These are phyloP conservation scores for Pestalotiopsis sp. DNA, from an alignment of 2,329 filamentous ascomycete genomes.

Conservation along the genomic window DNA sequence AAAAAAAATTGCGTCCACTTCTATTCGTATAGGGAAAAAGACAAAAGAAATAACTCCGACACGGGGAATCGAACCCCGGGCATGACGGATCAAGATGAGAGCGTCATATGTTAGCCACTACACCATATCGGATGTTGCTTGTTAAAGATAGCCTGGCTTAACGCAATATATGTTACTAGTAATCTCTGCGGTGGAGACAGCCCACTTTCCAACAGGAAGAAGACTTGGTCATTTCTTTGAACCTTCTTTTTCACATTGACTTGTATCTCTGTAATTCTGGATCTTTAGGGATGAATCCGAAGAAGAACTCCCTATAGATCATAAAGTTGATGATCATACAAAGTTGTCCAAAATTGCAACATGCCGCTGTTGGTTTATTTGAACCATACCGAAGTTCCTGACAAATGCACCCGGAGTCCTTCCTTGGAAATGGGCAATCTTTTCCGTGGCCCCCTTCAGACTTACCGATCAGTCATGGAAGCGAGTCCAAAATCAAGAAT, in stretches of 20 bases:
- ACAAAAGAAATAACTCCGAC: slow-evolving; percentile 17
- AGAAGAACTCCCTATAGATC: too few relatives aligned
- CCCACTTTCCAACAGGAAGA: too few relatives aligned
- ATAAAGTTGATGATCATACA: too few relatives aligned
- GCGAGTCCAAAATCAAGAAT: background rate
- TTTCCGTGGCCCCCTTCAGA: background rate
- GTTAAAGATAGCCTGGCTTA: background rate
- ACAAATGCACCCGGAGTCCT: background rate
- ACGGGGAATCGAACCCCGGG: slow-evolving; percentile 31
- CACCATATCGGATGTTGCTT: slow-evolving; percentile 32
- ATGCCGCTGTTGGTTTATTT: too few relatives aligned
- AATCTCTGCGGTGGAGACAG: too few relatives aligned
- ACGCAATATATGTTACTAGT: background rate
- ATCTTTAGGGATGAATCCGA: too few relatives aligned
- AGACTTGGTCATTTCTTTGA: too few relatives aligned
- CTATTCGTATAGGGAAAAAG: background rate
- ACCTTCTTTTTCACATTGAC: too few relatives aligned
- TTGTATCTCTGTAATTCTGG: too few relatives aligned
- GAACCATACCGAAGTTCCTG: too few relatives aligned
- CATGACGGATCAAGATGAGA: slow-evolving; percentile 29
- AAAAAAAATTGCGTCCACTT: background rate
- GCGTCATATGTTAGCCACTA: slow-evolving; percentile 37
- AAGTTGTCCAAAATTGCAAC: too few relatives aligned
- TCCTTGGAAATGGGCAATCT: background rate
- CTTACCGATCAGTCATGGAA: too few relatives aligned